Percentiles rank a stretch among this genome's conserved stretches.
Conservation (phyloP, 1,284 basidiomycete genomes). For the Papiliotrema flavescens region DNA sequence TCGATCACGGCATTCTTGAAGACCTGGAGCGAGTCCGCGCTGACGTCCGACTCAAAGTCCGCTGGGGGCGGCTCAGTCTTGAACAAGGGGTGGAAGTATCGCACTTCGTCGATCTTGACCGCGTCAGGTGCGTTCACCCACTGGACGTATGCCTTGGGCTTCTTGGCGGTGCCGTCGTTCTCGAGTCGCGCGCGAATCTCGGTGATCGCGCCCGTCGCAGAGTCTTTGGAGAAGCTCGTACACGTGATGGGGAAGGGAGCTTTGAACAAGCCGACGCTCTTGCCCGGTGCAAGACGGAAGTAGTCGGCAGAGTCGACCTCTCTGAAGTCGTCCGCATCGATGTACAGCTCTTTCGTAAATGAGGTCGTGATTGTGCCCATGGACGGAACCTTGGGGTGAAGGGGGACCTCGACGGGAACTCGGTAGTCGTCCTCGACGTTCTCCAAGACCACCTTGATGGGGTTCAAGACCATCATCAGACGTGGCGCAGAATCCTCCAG, state of each 20-base stretch:
- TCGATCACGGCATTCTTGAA: slow-evolving; percentile 80
- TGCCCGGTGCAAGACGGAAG: slow-evolving; percentile 95
- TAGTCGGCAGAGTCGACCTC: slow-evolving; percentile 89
- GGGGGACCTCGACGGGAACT: slow-evolving; percentile 78
- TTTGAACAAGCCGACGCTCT: slow-evolving; percentile 94
- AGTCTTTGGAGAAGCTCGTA: slow-evolving; percentile 75
- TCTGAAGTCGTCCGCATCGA: slow-evolving; percentile 93
- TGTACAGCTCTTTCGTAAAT: slow-evolving; percentile 87
- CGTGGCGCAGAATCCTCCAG: slow-evolving; percentile 86
- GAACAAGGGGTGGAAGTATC: slow-evolving; percentile 91
- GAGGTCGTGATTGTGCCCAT: slow-evolving; percentile 80
- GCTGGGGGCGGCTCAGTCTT: slow-evolving; percentile 86
- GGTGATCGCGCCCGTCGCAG: slow-evolving; percentile 63
- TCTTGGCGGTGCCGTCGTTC: slow-evolving; percentile 61
- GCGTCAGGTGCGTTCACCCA: slow-evolving; percentile 88
- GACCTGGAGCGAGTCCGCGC: slow-evolving; percentile 74
- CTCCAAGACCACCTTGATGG: slow-evolving; percentile 85
- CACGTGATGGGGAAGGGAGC: slow-evolving; percentile 95
- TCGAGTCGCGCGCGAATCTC: slow-evolving; percentile 80
- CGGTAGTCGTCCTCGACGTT: slow-evolving; percentile 86
- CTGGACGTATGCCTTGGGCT: slow-evolving; percentile 95
- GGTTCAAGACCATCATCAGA: slow-evolving; percentile 87
- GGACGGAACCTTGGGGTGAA: slow-evolving; percentile 90
- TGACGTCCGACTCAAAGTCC: slow-evolving; percentile 80
- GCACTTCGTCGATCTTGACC: slow-evolving; percentile 80